Percentiles rank a stretch among this genome's conserved stretches.
phyloP scores from a whole-genome alignment of 2,329 filamentous ascomycete genomes.

The Metarhizium album region DNA sequence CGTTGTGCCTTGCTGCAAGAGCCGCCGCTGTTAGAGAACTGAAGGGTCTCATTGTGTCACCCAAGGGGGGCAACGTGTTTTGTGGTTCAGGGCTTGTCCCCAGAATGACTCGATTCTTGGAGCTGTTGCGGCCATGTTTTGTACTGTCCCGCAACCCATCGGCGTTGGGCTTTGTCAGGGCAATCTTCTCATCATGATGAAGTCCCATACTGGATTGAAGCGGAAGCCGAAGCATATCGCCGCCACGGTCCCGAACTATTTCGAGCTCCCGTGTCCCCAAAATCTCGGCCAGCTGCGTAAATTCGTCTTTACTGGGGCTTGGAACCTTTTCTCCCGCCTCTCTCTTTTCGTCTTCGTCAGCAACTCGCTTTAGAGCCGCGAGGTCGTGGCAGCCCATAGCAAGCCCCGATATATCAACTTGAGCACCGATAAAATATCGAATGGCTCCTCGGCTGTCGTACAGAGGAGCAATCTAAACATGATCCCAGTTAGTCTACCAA shows the following conservation, averaged over 20 bases:
- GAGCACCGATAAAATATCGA: conserved; percentile 60
- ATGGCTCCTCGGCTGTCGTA: conserved; percentile 56
- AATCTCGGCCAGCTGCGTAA: conserved; percentile 57
- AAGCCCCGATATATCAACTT: conserved; percentile 60
- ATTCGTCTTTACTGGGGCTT: conserved; percentile 41
- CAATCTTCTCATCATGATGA: conserved; percentile 3
- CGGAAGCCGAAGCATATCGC: conserved; percentile 44
- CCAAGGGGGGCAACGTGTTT: neutral
- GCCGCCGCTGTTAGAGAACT: neutral
- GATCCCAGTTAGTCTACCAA: conserved; percentile 31
- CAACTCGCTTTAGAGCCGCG: conserved; percentile 45
- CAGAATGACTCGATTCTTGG: conserved; percentile 10
- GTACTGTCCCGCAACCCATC: neutral
- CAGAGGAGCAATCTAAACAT: conserved; percentile 45
- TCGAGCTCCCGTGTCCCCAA: conserved; percentile 57
- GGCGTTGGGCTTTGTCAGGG: neutral
- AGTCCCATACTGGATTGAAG: conserved; percentile 3
- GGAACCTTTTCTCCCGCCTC: neutral
- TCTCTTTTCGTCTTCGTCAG: conserved; percentile 6
- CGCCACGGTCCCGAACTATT: conserved; percentile 50
- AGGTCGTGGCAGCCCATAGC: conserved; percentile 56
- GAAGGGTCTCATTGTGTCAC: neutral
- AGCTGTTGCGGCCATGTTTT: neutral
- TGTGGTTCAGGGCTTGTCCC: conserved; percentile 5
- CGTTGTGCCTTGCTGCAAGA: conserved; percentile 9